Conservation (phyloP, 2,329 filamentous ascomycete genomes). For the Penicillium janthinellum region DNA sequence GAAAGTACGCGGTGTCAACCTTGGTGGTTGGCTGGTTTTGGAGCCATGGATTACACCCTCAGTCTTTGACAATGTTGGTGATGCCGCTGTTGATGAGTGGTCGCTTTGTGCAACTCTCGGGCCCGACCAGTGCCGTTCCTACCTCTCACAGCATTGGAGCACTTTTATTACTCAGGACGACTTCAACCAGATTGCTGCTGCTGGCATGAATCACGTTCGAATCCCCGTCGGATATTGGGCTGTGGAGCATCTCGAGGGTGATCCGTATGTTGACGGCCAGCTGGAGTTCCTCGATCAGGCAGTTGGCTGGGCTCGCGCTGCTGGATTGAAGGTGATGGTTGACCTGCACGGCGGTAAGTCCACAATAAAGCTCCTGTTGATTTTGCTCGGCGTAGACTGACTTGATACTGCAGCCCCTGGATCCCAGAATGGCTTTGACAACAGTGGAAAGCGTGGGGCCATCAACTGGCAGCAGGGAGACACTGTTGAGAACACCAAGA, state of each 20-base stretch:
- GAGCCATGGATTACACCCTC: slow-evolving; percentile 67
- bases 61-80: slow-evolving; percentile 55
- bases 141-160: slow-evolving; percentile 60
- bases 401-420: slow-evolving; percentile 50
- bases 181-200: slow-evolving; percentile 57
- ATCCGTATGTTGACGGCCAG: slow-evolving; percentile 66
- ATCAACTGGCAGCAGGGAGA: slow-evolving; percentile 44
- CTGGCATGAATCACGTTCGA: slow-evolving; percentile 64
- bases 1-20: slow-evolving; percentile 65
- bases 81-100: slow-evolving; percentile 60
- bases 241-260: slow-evolving; percentile 53
- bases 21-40: slow-evolving; percentile 66
- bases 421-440: slow-evolving; percentile 70
- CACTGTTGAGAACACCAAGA: slow-evolving; percentile 46
- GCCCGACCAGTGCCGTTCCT: slow-evolving; percentile 49
- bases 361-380: not conserved
- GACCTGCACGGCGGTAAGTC: slow-evolving; percentile 66
- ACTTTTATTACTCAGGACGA: slow-evolving; percentile 59
- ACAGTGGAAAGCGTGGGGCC: slow-evolving; percentile 55
- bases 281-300: slow-evolving; percentile 60
- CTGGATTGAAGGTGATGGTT: slow-evolving; percentile 65
- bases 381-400: slow-evolving; percentile 2
- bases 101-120: slow-evolving; percentile 55
- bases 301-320: slow-evolving; percentile 59
- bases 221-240: slow-evolving; percentile 71